Evolutionary conservation across 208 protist species (phyloP).

Genomic region (Leishmania guyanensis): DNA sequence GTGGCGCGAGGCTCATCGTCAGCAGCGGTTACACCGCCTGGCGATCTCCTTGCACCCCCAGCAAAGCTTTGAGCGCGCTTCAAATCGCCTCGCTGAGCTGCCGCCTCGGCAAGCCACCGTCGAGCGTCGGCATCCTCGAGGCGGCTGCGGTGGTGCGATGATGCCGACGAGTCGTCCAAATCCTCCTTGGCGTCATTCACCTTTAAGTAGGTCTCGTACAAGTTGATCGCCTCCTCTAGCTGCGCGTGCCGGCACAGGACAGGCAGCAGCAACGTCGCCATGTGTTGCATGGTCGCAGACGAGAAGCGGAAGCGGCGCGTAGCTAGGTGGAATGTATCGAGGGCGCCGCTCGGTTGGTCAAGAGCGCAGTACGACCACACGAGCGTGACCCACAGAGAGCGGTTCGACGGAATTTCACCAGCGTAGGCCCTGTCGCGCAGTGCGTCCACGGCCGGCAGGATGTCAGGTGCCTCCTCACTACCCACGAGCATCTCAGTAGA

Average conservation of each 20-base stretch:
- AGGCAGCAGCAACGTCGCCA: slow-evolving; percentile 67
- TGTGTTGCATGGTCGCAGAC: slow-evolving; percentile 56
- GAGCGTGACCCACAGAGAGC: slow-evolving; percentile 74
- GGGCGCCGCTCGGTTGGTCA: slow-evolving; percentile 39
- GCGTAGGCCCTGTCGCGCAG: slow-evolving; percentile 75
- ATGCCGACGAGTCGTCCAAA: neutral
- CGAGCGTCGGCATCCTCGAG: slow-evolving; percentile 35
- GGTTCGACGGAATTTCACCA: slow-evolving; percentile 57
- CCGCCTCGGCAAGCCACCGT: slow-evolving; percentile 71
- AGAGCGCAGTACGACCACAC: slow-evolving; percentile 75
- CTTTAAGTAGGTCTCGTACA: slow-evolving; percentile 45
- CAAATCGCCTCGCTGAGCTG: slow-evolving; percentile 66
- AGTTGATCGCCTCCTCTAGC: slow-evolving; percentile 37
- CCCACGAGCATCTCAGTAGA: neutral
- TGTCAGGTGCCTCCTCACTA: neutral
- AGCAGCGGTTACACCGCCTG: neutral
- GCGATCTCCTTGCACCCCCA: neutral
- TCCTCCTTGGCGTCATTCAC: neutral
- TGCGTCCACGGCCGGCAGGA: slow-evolving; percentile 39
- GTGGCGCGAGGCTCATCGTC: neutral
- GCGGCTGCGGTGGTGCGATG: slow-evolving; percentile 1
- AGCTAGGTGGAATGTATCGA: slow-evolving; percentile 63
- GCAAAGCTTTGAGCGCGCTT: slow-evolving; percentile 20
- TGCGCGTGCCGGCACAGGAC: slow-evolving; percentile 54
- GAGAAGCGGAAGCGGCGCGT: slow-evolving; percentile 54